Percentiles rank a stretch among this genome's conserved stretches.
Evolutionary conservation across 1,139 yeast genomes (phyloP).

Genomic region (Sugiyamaella grinbergsii): DNA sequence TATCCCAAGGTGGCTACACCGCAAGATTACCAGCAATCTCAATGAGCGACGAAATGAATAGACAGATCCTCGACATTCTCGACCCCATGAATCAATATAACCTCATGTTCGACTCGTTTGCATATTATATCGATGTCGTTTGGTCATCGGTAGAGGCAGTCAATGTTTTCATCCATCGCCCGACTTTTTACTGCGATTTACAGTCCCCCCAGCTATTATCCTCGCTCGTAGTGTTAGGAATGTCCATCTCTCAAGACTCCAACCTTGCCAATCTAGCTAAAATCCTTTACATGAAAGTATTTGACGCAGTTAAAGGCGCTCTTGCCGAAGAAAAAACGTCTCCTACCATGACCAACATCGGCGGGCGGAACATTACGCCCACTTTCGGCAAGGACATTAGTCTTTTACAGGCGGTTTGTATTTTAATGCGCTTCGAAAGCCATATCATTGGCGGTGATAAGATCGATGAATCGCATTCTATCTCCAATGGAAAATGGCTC

Average conservation of each 20-base stretch:
- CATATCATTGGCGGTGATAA: conserved; percentile 27
- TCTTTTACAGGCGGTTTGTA: conserved; percentile 36
- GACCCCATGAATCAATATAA: conserved; percentile 19
- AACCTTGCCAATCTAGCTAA: conserved; percentile 27
- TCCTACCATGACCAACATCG: conserved; percentile 12
- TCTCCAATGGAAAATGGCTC: conserved; percentile 29
- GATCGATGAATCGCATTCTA: conserved; percentile 21
- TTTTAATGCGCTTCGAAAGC: conserved; percentile 36
- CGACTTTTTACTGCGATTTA: conserved; percentile 45
- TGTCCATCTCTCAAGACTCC: conserved; percentile 37
- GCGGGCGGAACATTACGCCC: conserved; percentile 16
- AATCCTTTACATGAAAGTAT: conserved; percentile 26
- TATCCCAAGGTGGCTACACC: conserved; percentile 14
- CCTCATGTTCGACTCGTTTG: conserved; percentile 20
- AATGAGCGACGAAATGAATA: conserved; percentile 11
- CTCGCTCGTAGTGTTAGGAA: conserved; percentile 45
- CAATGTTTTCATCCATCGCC: conserved; percentile 43
- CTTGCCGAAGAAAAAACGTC: conserved; percentile 15
- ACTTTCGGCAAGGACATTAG: conserved; percentile 28
- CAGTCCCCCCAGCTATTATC: conserved; percentile 42
- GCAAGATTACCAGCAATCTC: conserved; percentile 14
- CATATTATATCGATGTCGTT: conserved; percentile 32
- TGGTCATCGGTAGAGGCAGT: conserved; percentile 34
- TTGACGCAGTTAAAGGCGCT: conserved; percentile 22
- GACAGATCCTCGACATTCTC: conserved; percentile 17